phyloP scores from a whole-genome alignment of 371 early-diverging fungal genomes.

The Actinomortierella ambigua region DNA sequence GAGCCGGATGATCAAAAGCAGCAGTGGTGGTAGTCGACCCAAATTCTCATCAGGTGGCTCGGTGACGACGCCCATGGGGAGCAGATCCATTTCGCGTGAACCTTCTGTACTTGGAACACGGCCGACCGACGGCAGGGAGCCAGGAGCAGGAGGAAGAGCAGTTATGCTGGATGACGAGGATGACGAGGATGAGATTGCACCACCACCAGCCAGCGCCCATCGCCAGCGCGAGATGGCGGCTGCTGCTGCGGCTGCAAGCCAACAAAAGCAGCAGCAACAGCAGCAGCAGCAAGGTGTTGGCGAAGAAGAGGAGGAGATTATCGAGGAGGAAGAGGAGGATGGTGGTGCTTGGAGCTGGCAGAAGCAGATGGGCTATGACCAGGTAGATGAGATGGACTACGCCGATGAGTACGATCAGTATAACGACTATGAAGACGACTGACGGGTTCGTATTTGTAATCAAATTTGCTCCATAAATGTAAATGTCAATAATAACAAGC shows the following conservation, averaged over 20 bases:
- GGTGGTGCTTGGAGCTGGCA: constrained; percentile 48
- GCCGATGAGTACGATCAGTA: constrained; percentile 41
- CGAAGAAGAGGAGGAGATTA: constrained; percentile 29
- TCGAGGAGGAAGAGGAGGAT: constrained; percentile 53
- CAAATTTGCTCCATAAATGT: too few species aligned
- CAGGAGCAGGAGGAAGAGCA: constrained; percentile 13
- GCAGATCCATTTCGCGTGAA: constrained; percentile 50
- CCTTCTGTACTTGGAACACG: too few species aligned
- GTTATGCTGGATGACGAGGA: constrained; percentile 14
- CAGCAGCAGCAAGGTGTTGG: constrained; percentile 17
- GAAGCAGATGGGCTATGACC: constrained; percentile 36
- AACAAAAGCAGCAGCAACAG: constrained; percentile 10
- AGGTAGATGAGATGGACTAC: constrained; percentile 39
- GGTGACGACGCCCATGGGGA: constrained; percentile 5
- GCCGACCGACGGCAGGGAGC: too few species aligned
- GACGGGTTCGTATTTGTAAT: too few species aligned
- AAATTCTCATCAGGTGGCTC: constrained; percentile 33
- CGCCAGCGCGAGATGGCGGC: constrained; percentile 55
- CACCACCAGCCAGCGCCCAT: constrained; percentile 36
- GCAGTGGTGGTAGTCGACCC: constrained; percentile 12
- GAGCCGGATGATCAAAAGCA: constrained; percentile 40
- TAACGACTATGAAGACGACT: constrained; percentile 42
- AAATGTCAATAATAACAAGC: too few species aligned
- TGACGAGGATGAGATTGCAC: constrained; percentile 35
- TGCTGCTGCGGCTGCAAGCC: constrained; percentile 14